A percentile compares a stretch with the other conserved stretches of the same genome.
Evolutionary conservation across 2,329 filamentous ascomycete genomes (phyloP).

Genomic region (Thielaviopsis populi): DNA sequence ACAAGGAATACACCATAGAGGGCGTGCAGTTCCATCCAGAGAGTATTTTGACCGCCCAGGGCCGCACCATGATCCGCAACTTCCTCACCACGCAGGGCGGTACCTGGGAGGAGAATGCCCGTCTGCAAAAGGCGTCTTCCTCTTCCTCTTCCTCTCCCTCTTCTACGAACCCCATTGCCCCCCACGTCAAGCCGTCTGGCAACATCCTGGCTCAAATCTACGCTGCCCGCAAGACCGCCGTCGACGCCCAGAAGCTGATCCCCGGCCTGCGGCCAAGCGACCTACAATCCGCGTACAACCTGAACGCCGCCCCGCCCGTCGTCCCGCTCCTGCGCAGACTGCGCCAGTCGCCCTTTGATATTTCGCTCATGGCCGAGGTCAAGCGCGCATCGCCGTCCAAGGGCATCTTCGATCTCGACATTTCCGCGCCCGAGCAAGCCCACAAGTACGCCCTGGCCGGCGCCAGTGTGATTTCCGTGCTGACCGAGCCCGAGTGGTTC

Average conservation of each 20-base stretch:
- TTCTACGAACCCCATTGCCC: slow-evolving; percentile 13
- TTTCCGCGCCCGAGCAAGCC: slow-evolving; percentile 80
- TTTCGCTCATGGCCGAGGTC: slow-evolving; percentile 94
- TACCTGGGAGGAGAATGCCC: slow-evolving; percentile 74
- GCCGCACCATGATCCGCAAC: slow-evolving; percentile 79
- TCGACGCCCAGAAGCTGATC: slow-evolving; percentile 67
- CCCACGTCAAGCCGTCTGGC: slow-evolving; percentile 41
- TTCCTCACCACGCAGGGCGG: slow-evolving; percentile 79
- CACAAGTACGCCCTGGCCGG: slow-evolving; percentile 84
- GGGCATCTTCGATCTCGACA: slow-evolving; percentile 75
- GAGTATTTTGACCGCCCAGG: slow-evolving; percentile 84
- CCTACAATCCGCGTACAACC: slow-evolving; percentile 70
- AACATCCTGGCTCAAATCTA: slow-evolving; percentile 92
- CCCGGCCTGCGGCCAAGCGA: slow-evolving; percentile 74
- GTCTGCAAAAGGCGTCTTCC: slow-evolving; percentile 29
- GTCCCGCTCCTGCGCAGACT: slow-evolving; percentile 68
- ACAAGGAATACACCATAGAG: slow-evolving; percentile 82
- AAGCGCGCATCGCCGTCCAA: slow-evolving; percentile 95
- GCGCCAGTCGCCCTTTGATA: slow-evolving; percentile 65
- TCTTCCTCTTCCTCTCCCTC: slow-evolving; percentile 15
- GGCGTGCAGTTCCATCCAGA: slow-evolving; percentile 97
- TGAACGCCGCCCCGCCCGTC: slow-evolving; percentile 71
- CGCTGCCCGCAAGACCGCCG: slow-evolving; percentile 57
- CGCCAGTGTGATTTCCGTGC: slow-evolving; percentile 93
- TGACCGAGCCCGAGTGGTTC: slow-evolving; percentile 98